Conservation (phyloP, 169 alveolate species). For the Cryptosporidium meleagridis region DNA sequence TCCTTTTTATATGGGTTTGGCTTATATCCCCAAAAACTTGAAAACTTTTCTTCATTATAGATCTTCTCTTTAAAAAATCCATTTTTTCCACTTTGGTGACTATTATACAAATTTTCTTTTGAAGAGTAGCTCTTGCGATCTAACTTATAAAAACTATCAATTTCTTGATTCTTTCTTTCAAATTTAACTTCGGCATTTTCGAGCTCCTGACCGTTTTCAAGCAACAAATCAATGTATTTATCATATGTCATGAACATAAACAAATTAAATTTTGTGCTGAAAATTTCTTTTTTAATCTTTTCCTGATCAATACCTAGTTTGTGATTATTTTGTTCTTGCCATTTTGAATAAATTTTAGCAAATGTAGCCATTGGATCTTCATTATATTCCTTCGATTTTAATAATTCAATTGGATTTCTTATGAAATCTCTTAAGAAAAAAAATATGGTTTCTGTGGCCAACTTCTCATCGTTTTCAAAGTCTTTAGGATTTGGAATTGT, state of each 20-base stretch:
- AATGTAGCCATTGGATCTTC: constrained; percentile 25
- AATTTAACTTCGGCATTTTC: constrained; percentile 2
- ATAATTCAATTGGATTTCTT: constrained; percentile 7
- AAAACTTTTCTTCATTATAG: constrained; percentile 8
- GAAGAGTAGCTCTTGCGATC: not conserved
- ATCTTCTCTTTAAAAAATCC: not conserved
- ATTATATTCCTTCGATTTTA: constrained; percentile 55
- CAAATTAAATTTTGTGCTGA: not conserved
- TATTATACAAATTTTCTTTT: not conserved
- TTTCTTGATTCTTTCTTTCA: not conserved
- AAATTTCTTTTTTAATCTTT: not conserved
- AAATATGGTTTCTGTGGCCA: not conserved
- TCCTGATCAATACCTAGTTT: not conserved
- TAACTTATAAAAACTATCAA: not conserved
- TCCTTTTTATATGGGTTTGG: constrained; percentile 28
- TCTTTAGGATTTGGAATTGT: constrained; percentile 36
- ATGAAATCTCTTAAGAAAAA: constrained; percentile 27
- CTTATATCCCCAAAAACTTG: constrained; percentile 61
- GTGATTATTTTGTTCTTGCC: not conserved
- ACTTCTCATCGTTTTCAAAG: constrained; percentile 23
- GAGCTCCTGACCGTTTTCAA: not conserved
- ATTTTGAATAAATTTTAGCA: constrained; percentile 1
- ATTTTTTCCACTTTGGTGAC: not conserved
- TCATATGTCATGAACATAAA: constrained; percentile 40
- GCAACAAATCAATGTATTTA: not conserved